Base-by-base conservation (phyloP, 768 basidiomycete genomes). In the Boletus speciosus region DNA sequence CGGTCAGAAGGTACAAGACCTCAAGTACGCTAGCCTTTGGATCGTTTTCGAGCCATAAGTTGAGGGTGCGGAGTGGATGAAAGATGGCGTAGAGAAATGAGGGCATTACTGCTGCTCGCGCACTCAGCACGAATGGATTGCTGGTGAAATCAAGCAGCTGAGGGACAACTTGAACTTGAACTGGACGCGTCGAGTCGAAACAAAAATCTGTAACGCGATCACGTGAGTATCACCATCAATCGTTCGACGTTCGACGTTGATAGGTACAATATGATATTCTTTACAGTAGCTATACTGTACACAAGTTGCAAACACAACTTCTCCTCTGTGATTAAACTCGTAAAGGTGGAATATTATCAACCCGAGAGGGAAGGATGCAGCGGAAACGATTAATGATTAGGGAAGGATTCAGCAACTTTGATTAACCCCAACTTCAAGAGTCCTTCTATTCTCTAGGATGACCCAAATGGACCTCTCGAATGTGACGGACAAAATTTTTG, bases 1-100 rank as follows among this genome's bases (percentile, higher is more conserved):
- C 66, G 2, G 84, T 78, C 25, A 90, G 73, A 32, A 84, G 79
- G 71, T 86, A 88, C 47, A 88, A 57, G 45, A 86, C 76, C 70
- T 87, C 86, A 49, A 83, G 70, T 14, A 80, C 74, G n/a, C 68
- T 68, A 61, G 76, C 70, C 59, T 74, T 79, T 34, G 73, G 74
- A 53, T 79, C 79, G 54, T 77, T 73, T 60, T 77, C 79, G 21
- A 74, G 67, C 73, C 70, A 71, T 42, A 81, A 63, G 56, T 76
- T 80, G 54, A 78, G 73, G 23, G 78, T 78, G 48, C 79, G 74
- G 40, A 78, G 70, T 14, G 82, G 84, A 59, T 84, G 79, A 27
- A 85, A 64, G 31, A 75, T 60, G 41, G 71, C 72, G 27, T 66
- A 74, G 49, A 74, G 47, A 46, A 74, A 70, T 14, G 68, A 62